Base-by-base conservation (phyloP, 2,329 filamentous ascomycete genomes). In the Sclerotiophoma versabilis region DNA sequence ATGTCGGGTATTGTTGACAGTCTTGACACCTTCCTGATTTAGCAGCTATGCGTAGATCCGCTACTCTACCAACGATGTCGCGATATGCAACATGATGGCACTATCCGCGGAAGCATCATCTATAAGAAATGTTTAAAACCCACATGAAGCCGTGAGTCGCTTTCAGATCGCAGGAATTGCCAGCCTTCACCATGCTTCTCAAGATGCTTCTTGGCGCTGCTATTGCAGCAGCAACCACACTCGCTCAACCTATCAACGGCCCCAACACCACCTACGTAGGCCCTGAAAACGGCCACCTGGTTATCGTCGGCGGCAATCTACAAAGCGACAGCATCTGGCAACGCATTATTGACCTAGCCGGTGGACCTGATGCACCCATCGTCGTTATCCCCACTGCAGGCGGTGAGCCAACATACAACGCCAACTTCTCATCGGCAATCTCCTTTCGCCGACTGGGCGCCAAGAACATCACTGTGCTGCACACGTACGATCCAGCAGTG, bases 261-360 rank as follows among this genome's bases (percentile, higher is more conserved):
- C 49, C 51, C 19, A 69, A 65, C 26, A 58, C 48, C 2, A 65
- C 64, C 1, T 61, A 54, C 17, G 29, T 69, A 20, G 64, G 66
- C 8, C 64, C 66, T 11, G 66, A 65, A 17, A 59, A 64, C 30
- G 66, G 66, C 0, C 57, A 62, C 36, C 58, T 69, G 0, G 63
- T 66, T 0, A 67, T 67, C 6, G 63, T 69, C 6, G 65, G 64
- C 20, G 64, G 65, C 2, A 69, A 69, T 15, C 41, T 69, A 2
- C 54, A 67, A 33, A 60, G 55, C 47, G 60, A 63, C 29, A 57
- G 46, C 26, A 69, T 69, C 47, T 69, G 61, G 57, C 45, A 67
- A 42, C 63, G 63, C 54, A 67, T 69, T 51, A 67, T 69, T 17
- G 20, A 50, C 4, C 64, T 67, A 8, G 65, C 65, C 20, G 65